phyloP scores from a whole-genome alignment of 495 filamentous ascomycete species.

The Glonium stellatum region DNA sequence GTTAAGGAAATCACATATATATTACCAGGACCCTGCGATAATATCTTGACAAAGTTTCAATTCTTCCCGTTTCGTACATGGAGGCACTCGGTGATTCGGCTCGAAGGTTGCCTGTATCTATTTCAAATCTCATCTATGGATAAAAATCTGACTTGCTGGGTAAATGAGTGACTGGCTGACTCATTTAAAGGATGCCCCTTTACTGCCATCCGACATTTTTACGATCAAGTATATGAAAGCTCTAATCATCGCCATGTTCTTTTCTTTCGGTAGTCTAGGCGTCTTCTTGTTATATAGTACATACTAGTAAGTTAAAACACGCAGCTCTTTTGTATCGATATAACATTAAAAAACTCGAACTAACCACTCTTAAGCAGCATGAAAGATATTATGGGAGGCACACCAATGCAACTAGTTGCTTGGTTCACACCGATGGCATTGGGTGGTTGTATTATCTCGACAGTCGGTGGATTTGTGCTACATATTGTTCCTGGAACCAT shows the following conservation, averaged over 20 bases:
- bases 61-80: too few species aligned
- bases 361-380: slow-evolving; percentile 43
- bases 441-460: slow-evolving; percentile 66
- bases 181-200: slow-evolving; percentile 3
- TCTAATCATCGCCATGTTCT: slow-evolving; percentile 59
- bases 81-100: too few species aligned
- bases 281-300: slow-evolving; percentile 73
- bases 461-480: slow-evolving; percentile 65
- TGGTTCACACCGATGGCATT: slow-evolving; percentile 74
- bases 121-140: too few species aligned
- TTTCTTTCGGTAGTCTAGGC: slow-evolving; percentile 68
- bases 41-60: too few species aligned
- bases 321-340: neutral
- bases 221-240: slow-evolving; percentile 64
- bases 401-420: slow-evolving; percentile 64
- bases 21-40: too few species aligned
- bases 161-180: neutral
- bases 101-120: too few species aligned
- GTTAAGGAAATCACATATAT: neutral
- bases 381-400: slow-evolving; percentile 54
- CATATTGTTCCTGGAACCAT: slow-evolving; percentile 68
- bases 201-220: slow-evolving; percentile 72
- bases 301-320: slow-evolving; percentile 57
- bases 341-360: too few species aligned
- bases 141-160: too few species aligned